A percentile compares a stretch with the other conserved stretches of the same genome.
phyloP scores from a whole-genome alignment of 345 rosid species.

The Hibiscus mutabilis region DNA sequence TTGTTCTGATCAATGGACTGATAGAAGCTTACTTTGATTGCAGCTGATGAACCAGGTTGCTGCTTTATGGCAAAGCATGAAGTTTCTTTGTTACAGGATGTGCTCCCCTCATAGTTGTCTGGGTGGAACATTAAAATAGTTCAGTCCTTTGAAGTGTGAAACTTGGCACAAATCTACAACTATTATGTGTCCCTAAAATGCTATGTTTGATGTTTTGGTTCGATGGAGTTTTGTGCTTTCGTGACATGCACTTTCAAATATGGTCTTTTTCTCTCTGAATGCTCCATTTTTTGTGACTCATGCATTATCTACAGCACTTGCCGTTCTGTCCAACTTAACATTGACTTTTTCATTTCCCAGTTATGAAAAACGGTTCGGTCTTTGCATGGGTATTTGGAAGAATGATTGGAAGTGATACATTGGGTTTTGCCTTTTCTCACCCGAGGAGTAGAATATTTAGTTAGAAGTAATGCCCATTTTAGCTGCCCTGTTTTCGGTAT shows the following conservation, averaged over 20 bases:
- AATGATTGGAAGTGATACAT: constrained; percentile 19
- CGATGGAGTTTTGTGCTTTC: constrained; percentile 40
- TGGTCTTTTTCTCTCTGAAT: constrained; percentile 38
- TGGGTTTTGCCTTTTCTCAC: constrained; percentile 25
- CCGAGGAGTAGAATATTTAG: constrained; percentile 24
- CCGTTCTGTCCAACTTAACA: constrained; percentile 12
- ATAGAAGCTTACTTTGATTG: constrained; percentile 9
- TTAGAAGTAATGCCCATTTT: constrained; percentile 25
- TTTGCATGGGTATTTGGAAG: constrained; percentile 30
- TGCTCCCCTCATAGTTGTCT: constrained; percentile 24
- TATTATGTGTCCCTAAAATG: constrained; percentile 38
- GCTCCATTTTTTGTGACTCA: constrained; percentile 26
- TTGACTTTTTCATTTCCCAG: constrained; percentile 16
- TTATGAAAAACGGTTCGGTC: constrained; percentile 16
- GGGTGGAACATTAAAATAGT: constrained; percentile 32
- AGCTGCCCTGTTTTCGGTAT: constrained; percentile 27
- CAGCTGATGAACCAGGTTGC: constrained; percentile 25
- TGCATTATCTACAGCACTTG: constrained; percentile 22
- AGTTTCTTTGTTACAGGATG: constrained; percentile 20
- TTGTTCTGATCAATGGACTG: constrained; percentile 3
- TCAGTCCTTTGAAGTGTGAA: constrained; percentile 33
- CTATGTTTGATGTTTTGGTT: constrained; percentile 35
- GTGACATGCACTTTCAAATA: constrained; percentile 32
- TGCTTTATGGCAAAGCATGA: constrained; percentile 21
- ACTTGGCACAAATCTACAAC: constrained; percentile 31